A percentile compares a stretch with the other conserved stretches of the same genome.
Conservation (phyloP, 2,329 filamentous ascomycete species). For the Amesomyces nigricolor region DNA sequence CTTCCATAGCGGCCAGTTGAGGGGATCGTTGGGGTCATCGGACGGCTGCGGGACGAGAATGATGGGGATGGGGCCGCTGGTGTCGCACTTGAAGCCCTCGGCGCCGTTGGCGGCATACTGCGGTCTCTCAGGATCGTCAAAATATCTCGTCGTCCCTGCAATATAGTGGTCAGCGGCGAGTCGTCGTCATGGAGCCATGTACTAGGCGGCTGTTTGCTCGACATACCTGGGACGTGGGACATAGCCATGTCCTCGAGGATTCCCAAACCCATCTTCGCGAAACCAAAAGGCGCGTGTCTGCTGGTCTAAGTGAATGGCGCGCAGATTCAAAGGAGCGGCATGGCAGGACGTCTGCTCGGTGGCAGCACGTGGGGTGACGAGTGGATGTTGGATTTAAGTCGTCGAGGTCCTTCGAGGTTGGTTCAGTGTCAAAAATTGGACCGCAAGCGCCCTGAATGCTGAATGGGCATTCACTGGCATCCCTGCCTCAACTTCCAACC, state of each 20-base stretch:
- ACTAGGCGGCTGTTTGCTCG: too few relatives aligned
- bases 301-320: not conserved
- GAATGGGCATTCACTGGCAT: too few relatives aligned
- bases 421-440: too few relatives aligned
- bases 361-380: not conserved
- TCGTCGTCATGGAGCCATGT: not conserved
- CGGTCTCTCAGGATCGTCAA: slow-evolving; percentile 50
- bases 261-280: slow-evolving; percentile 58
- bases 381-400: not conserved
- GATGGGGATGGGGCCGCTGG: slow-evolving; percentile 58
- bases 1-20: slow-evolving; percentile 79
- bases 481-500: too few relatives aligned
- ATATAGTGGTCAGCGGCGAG: not conserved
- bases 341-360: slow-evolving; percentile 1
- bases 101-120: slow-evolving; percentile 38
- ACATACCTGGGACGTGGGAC: slow-evolving; percentile 68
- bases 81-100: slow-evolving; percentile 64
- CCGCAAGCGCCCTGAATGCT: too few relatives aligned
- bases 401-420: too few relatives aligned
- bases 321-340: slow-evolving; percentile 4
- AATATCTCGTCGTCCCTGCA: slow-evolving; percentile 58
- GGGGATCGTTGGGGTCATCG: slow-evolving; percentile 83
- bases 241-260: slow-evolving; percentile 63
- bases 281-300: not conserved
- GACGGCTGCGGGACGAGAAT: slow-evolving; percentile 84